These are phyloP conservation scores for Heliocybe sulcata DNA, from an alignment of 1,284 basidiomycete species.

Conservation along the genomic window DNA sequence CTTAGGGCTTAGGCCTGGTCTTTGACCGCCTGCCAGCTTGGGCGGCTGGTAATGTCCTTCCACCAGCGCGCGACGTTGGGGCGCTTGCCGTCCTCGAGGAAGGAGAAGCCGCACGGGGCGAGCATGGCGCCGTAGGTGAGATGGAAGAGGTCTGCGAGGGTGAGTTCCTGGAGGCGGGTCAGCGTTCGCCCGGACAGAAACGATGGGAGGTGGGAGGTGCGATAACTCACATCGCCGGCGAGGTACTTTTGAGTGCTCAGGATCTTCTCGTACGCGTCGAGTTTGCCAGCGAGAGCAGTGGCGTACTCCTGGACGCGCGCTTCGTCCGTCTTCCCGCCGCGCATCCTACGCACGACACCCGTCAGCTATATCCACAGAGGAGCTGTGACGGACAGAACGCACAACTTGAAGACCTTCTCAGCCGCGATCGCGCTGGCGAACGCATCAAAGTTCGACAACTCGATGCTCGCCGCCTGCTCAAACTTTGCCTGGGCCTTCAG, in stretches of 20 bases:
- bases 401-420: slow-evolving; percentile 24
- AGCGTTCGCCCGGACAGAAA: neutral
- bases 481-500: slow-evolving; percentile 27
- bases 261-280: slow-evolving; percentile 44
- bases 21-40: slow-evolving; percentile 28
- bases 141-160: slow-evolving; percentile 53
- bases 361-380: neutral
- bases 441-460: slow-evolving; percentile 31
- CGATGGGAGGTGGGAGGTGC: too few relatives aligned
- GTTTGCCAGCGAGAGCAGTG: slow-evolving; percentile 24
- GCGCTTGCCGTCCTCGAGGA: slow-evolving; percentile 4
- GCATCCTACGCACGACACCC: neutral
- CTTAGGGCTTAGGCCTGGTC: slow-evolving; percentile 13
- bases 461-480: slow-evolving; percentile 36
- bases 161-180: slow-evolving; percentile 27
- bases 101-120: neutral
- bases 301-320: slow-evolving; percentile 21
- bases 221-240: slow-evolving; percentile 40
- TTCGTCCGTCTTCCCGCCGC: slow-evolving; percentile 21
- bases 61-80: slow-evolving; percentile 20
- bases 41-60: slow-evolving; percentile 24
- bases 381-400: neutral
- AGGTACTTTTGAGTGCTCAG: slow-evolving; percentile 44
- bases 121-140: slow-evolving; percentile 36
- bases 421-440: slow-evolving; percentile 20